These are phyloP conservation scores for Jacaranda mimosifolia DNA, from an alignment of 257 asterid genomes.

Conservation along the genomic window DNA sequence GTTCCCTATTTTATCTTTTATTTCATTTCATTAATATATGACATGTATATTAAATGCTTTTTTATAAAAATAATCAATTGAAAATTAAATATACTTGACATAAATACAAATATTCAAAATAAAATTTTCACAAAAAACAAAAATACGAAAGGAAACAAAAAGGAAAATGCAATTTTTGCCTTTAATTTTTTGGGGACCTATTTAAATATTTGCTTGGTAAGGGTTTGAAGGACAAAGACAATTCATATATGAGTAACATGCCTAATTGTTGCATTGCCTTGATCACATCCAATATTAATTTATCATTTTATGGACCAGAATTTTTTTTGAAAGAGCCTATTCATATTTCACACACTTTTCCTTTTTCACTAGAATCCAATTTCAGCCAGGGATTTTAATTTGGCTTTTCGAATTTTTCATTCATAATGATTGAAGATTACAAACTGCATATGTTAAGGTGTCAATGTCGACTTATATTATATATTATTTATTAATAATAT, in stretches of 20 bases:
- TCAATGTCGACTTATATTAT: no score
- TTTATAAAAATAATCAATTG: no score
- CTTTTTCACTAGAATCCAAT: not conserved
- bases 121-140: not conserved
- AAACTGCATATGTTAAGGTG: no score
- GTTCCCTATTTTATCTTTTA: no score
- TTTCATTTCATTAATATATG: no score
- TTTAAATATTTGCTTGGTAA: not conserved
- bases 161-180: slow-evolving; percentile 21
- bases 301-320: slow-evolving; percentile 36
- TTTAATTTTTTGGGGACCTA: slow-evolving; percentile 29
- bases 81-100: not conserved
- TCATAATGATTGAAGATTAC: not conserved
- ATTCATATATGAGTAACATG: slow-evolving; percentile 33
- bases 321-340: not conserved
- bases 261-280: slow-evolving; percentile 25
- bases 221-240: slow-evolving; percentile 38
- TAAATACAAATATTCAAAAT: not conserved
- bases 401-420: not conserved
- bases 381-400: not conserved
- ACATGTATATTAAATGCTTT: no score
- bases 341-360: not conserved
- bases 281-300: slow-evolving; percentile 3
- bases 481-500: no score
- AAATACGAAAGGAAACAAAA: slow-evolving; percentile 7